Percentiles rank a stretch among this genome's conserved stretches.
Conservation (phyloP, 2,329 filamentous ascomycete genomes). For the Akanthomyces muscarius region DNA sequence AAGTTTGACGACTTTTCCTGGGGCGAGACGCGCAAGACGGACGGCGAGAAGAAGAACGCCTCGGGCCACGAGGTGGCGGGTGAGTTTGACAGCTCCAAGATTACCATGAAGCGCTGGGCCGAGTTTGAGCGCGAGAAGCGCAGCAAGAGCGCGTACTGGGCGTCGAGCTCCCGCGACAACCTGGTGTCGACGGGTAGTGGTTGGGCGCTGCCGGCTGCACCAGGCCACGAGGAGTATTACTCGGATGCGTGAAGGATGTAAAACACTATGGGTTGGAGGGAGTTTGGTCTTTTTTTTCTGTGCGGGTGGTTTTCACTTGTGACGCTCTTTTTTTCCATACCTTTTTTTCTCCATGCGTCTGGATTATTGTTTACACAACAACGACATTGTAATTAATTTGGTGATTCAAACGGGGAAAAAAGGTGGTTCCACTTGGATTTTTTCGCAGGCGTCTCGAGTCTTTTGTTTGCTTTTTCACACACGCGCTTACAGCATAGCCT, state of each 20-base stretch:
- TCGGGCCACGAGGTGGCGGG: slow-evolving; percentile 87
- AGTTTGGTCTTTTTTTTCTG: slow-evolving; percentile 7
- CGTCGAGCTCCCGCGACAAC: slow-evolving; percentile 45
- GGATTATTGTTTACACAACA: background rate
- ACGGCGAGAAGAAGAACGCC: slow-evolving; percentile 68
- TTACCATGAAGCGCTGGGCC: slow-evolving; percentile 98
- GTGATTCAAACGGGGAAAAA: background rate
- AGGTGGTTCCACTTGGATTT: background rate
- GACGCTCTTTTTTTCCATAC: background rate
- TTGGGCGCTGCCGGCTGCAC: slow-evolving; percentile 40
- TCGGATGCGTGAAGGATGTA: slow-evolving; percentile 41
- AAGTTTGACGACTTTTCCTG: slow-evolving; percentile 99
- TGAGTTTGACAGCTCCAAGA: slow-evolving; percentile 97
- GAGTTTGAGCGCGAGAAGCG: slow-evolving; percentile 79
- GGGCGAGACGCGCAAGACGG: slow-evolving; percentile 96
- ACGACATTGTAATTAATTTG: slow-evolving; percentile 11
- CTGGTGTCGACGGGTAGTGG: slow-evolving; percentile 36
- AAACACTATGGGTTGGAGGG: background rate
- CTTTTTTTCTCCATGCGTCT: background rate
- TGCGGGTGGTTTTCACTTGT: background rate
- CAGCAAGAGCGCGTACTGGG: slow-evolving; percentile 48
- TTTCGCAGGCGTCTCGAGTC: background rate
- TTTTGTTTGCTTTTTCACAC: background rate
- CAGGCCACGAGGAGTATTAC: slow-evolving; percentile 49
- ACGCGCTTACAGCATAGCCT: background rate